Percentiles rank a stretch among this genome's conserved stretches.
These are phyloP conservation scores for Fusarium floridanum DNA, from an alignment of 2,329 filamentous ascomycete species.

Conservation along the genomic window DNA sequence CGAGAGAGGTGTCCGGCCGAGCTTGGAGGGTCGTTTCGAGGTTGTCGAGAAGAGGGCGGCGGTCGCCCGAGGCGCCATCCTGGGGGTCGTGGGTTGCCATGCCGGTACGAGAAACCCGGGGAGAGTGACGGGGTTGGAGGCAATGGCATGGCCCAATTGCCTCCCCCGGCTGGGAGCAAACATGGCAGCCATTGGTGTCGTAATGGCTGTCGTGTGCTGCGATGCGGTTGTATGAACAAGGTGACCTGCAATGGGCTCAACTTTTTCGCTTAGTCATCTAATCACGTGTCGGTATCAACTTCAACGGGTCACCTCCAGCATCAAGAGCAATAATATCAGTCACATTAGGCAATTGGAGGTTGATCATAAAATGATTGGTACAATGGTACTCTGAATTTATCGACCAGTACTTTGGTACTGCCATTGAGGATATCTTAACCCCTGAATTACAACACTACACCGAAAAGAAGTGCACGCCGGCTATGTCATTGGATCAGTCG, in stretches of 20 bases:
- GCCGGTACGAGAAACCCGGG: constrained; percentile 81
- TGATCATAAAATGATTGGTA: constrained; percentile 34
- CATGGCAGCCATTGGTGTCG: constrained; percentile 64
- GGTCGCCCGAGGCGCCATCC: constrained; percentile 55
- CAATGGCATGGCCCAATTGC: constrained; percentile 67
- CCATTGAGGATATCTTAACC: constrained; percentile 58
- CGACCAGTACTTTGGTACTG: constrained; percentile 50
- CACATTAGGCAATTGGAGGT: neutral
- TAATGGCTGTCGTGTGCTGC: constrained; percentile 36
- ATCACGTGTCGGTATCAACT: constrained; percentile 44
- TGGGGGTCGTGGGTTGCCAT: constrained; percentile 63
- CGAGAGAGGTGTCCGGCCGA: constrained; percentile 84
- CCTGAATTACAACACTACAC: constrained; percentile 50
- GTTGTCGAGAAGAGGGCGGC: constrained; percentile 76
- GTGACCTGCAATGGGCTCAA: constrained; percentile 38
- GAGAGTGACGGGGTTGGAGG: constrained; percentile 64
- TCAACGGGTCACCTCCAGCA: neutral
- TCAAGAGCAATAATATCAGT: neutral
- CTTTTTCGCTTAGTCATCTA: constrained; percentile 54
- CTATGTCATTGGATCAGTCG: constrained; percentile 36
- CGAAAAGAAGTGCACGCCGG: constrained; percentile 51
- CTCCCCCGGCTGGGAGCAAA: constrained; percentile 73
- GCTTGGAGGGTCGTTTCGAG: constrained; percentile 77
- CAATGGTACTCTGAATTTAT: constrained; percentile 49
- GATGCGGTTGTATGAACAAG: constrained; percentile 23